Percentiles rank a stretch among this genome's conserved stretches.
Conservation (phyloP, 2,329 filamentous ascomycete genomes). For the Pseudogymnoascus sp. region DNA sequence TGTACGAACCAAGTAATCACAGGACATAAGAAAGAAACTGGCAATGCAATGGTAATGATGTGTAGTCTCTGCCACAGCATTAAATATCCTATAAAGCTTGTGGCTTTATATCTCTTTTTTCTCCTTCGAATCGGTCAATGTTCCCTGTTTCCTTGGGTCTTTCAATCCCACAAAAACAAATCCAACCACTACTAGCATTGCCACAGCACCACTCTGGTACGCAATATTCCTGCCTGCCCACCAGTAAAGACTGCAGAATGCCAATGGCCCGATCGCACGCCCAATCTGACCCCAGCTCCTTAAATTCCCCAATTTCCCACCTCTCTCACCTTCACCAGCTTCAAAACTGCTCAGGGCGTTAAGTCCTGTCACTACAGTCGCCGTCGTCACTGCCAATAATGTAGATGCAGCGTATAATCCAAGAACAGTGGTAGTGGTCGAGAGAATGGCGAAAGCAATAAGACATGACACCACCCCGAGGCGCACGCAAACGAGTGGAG, state of each 20-base stretch:
- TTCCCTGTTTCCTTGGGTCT: slow-evolving; percentile 21
- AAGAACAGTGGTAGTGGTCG: slow-evolving; percentile 55
- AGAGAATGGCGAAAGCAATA: slow-evolving; percentile 70
- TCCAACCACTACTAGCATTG: slow-evolving; percentile 65
- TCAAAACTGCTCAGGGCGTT: slow-evolving; percentile 91
- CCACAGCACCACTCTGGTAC: slow-evolving; percentile 70
- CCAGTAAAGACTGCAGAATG: slow-evolving; percentile 97
- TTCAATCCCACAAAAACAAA: slow-evolving; percentile 66
- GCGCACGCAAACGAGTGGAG: slow-evolving; percentile 71
- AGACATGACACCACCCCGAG: slow-evolving; percentile 71
- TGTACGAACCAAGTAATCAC: background rate
- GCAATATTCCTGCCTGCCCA: slow-evolving; percentile 88
- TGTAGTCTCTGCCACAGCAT: background rate
- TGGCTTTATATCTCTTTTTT: background rate
- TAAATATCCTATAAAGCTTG: background rate
- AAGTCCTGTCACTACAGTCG: slow-evolving; percentile 87
- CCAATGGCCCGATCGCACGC: slow-evolving; percentile 72
- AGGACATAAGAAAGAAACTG: background rate
- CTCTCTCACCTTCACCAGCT: slow-evolving; percentile 68
- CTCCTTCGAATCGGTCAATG: background rate
- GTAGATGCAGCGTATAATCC: slow-evolving; percentile 76
- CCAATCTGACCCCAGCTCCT: slow-evolving; percentile 79
- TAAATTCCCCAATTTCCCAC: slow-evolving; percentile 77
- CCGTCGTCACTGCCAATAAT: slow-evolving; percentile 79
- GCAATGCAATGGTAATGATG: background rate